phyloP scores from a whole-genome alignment of 164 flowering plant genomes.

The Saururus chinensis region DNA sequence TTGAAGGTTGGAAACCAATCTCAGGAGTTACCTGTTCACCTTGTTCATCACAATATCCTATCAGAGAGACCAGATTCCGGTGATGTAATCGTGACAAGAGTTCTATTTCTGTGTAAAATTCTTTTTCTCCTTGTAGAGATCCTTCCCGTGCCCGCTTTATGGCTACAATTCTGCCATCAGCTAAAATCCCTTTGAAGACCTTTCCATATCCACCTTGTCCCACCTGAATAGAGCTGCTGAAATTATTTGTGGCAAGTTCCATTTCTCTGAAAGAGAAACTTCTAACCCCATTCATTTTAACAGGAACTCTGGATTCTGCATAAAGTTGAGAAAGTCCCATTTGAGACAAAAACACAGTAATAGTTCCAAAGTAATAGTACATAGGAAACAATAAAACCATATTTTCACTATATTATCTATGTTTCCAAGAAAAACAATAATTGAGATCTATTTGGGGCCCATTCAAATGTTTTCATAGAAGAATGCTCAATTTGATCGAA shows the following conservation, averaged over 20 bases:
- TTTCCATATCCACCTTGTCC: constrained; percentile 85
- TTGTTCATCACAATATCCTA: constrained; percentile 67
- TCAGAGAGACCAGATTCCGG: constrained; percentile 55
- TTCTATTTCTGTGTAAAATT: constrained; percentile 68
- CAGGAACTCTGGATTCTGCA: constrained; percentile 32
- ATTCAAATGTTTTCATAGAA: too few species aligned
- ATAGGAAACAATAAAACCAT: too few species aligned
- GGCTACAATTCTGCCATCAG: constrained; percentile 45
- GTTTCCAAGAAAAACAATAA: too few species aligned
- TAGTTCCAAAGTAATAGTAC: too few species aligned
- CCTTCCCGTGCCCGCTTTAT: constrained; percentile 66
- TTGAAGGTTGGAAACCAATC: too few species aligned
- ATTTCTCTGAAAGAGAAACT: constrained; percentile 46
- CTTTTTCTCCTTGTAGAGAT: constrained; percentile 63
- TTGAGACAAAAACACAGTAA: too few species aligned
- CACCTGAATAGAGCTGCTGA: constrained; percentile 33
- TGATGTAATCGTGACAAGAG: constrained; percentile 73
- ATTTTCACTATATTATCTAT: too few species aligned
- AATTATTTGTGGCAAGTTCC: constrained; percentile 46
- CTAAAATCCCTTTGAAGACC: constrained; percentile 52
- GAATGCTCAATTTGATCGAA: too few species aligned
- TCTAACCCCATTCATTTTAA: constrained; percentile 62
- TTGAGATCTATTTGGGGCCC: too few species aligned
- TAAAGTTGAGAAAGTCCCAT: too few species aligned
- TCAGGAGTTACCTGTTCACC: constrained; percentile 60